Conservation (phyloP, 75 land plant species). For the Pseudotsuga menziesii region DNA sequence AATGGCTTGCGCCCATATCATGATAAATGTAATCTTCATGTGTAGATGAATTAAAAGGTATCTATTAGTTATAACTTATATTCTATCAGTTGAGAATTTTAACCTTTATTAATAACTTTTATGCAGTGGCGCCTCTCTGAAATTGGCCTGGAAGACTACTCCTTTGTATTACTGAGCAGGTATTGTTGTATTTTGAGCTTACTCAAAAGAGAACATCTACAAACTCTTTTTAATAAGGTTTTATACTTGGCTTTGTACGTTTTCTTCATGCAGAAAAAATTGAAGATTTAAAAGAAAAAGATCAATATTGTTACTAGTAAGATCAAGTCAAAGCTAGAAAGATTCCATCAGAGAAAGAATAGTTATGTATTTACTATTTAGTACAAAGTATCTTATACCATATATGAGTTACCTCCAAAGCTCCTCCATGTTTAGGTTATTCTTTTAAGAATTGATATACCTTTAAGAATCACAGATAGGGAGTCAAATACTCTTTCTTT, state of each 20-base stretch:
- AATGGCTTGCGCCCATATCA: neutral
- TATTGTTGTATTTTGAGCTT: slow-evolving; percentile 14
- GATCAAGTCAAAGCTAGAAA: neutral
- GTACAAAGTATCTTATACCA: neutral
- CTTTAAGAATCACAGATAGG: neutral
- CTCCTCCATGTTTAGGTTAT: neutral
- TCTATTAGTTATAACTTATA: neutral
- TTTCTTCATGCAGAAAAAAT: neutral
- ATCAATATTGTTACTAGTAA: neutral
- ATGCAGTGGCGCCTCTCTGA: slow-evolving; percentile 96
- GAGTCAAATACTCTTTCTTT: neutral
- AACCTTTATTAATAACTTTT: neutral
- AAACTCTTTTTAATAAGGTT: neutral
- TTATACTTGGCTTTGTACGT: neutral
- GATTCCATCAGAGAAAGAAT: neutral
- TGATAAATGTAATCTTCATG: neutral
- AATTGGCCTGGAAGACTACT: slow-evolving; percentile 94
- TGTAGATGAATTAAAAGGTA: slow-evolving; percentile 3
- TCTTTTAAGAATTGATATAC: neutral
- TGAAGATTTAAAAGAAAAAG: neutral
- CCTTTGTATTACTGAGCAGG: slow-evolving; percentile 95
- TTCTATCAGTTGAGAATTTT: neutral
- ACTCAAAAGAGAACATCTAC: neutral
- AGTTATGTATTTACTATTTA: neutral
- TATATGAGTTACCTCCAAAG: neutral